Conservation (phyloP, 768 basidiomycete genomes). For the Russula sp. region DNA sequence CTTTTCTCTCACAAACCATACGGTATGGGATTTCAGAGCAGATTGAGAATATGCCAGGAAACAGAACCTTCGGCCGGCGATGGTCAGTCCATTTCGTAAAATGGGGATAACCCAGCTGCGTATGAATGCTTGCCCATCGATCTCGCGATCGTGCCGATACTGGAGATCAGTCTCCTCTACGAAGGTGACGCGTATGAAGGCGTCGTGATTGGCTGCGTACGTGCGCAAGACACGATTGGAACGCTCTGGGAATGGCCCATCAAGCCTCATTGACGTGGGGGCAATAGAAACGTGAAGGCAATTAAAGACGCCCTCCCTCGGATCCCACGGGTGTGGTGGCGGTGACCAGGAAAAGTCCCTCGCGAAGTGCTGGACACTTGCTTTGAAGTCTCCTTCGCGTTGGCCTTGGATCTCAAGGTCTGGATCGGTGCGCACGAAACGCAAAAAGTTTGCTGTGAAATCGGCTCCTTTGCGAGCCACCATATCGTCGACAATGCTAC, state of each 20-base stretch:
- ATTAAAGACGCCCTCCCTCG: slow-evolving; percentile 32
- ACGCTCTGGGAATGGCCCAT: slow-evolving; percentile 52
- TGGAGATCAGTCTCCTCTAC: slow-evolving; percentile 51
- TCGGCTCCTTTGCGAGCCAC: slow-evolving; percentile 29
- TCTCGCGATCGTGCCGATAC: slow-evolving; percentile 50
- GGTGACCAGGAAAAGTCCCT: slow-evolving; percentile 20
- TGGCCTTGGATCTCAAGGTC: slow-evolving; percentile 16
- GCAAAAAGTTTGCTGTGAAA: slow-evolving; percentile 39
- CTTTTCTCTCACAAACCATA: slow-evolving; percentile 55
- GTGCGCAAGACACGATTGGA: slow-evolving; percentile 57
- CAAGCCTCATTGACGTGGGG: slow-evolving; percentile 47
- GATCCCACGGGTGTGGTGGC: neutral
- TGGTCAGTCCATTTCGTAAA: slow-evolving; percentile 40
- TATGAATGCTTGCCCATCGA: slow-evolving; percentile 49
- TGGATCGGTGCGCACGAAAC: slow-evolving; percentile 31
- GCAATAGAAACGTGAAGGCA: slow-evolving; percentile 46
- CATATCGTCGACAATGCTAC: slow-evolving; percentile 33
- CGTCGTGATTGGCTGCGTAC: slow-evolving; percentile 43
- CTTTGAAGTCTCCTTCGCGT: slow-evolving; percentile 8
- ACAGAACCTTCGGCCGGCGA: slow-evolving; percentile 50
- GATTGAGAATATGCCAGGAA: slow-evolving; percentile 74
- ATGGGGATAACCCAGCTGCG: slow-evolving; percentile 42
- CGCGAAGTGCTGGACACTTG: slow-evolving; percentile 29
- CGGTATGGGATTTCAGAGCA: slow-evolving; percentile 51
- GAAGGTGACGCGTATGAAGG: slow-evolving; percentile 59